A percentile compares a stretch with the other conserved stretches of the same genome.
Evolutionary conservation across 441 rosid species (phyloP).

Genomic region (Manihot esculenta): DNA sequence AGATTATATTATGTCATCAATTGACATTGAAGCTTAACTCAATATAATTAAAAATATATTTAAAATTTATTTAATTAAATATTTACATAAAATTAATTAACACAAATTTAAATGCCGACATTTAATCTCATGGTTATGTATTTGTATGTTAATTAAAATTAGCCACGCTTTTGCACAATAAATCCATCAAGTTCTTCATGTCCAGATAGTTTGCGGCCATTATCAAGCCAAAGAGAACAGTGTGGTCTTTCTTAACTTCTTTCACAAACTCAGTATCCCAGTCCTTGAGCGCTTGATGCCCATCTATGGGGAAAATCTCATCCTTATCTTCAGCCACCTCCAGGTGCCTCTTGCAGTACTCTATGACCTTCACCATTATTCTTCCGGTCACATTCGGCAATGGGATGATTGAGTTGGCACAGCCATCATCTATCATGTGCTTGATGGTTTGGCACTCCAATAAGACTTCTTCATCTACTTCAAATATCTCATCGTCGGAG

Average conservation of each 20-base stretch:
- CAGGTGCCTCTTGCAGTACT: background rate
- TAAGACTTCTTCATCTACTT: slow-evolving; percentile 33
- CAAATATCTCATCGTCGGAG: slow-evolving; percentile 32
- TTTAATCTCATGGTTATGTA: too few relatives aligned
- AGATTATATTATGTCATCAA: too few relatives aligned
- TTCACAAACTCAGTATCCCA: background rate
- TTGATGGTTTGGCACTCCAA: slow-evolving; percentile 37
- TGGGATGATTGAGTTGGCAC: slow-evolving; percentile 36
- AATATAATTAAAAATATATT: too few relatives aligned
- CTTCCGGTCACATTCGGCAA: slow-evolving; percentile 29
- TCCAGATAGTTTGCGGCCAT: slow-evolving; percentile 62
- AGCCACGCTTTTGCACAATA: slow-evolving; percentile 63
- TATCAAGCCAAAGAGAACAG: background rate
- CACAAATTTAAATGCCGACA: too few relatives aligned
- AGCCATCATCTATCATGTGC: slow-evolving; percentile 38
- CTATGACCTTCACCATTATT: background rate
- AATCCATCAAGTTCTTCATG: slow-evolving; percentile 57
- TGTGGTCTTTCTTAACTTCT: background rate
- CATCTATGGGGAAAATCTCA: background rate
- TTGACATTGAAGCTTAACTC: too few relatives aligned
- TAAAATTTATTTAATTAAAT: too few relatives aligned
- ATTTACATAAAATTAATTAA: too few relatives aligned
- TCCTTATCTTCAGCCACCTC: background rate
- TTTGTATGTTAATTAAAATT: too few relatives aligned
- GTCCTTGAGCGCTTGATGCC: background rate